Evolutionary conservation across 768 basidiomycete genomes (phyloP).

Genomic region (Xerocomus brunneocitrinus): DNA sequence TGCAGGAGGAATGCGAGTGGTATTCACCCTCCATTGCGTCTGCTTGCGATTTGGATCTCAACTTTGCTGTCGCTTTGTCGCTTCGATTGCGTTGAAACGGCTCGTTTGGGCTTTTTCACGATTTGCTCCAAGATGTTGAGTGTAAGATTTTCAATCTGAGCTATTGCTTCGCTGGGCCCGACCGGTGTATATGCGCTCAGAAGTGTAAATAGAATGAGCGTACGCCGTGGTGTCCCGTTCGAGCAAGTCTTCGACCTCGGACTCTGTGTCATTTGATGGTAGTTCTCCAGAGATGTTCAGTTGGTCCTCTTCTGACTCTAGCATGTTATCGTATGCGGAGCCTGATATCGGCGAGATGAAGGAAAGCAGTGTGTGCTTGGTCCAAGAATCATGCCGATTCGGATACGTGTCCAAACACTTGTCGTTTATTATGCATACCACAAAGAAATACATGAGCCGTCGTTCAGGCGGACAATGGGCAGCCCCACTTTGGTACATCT

Average conservation of each 20-base stretch:
- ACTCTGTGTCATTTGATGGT: not conserved
- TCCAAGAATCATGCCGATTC: not conserved
- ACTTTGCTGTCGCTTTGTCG: conserved; percentile 21
- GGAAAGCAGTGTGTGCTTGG: not conserved
- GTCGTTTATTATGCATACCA: not conserved
- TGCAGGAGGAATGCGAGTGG: not conserved
- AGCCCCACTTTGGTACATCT: conserved; percentile 40
- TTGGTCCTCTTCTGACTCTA: not conserved
- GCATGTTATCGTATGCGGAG: not conserved
- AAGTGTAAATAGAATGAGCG: not conserved
- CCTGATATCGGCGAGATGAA: not conserved
- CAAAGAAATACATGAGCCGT: conserved; percentile 12
- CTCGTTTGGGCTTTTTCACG: conserved; percentile 6
- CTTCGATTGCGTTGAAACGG: not conserved
- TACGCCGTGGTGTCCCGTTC: conserved; percentile 5
- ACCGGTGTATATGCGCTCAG: conserved; percentile 3
- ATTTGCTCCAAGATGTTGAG: conserved; percentile 33
- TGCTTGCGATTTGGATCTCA: conserved; percentile 33
- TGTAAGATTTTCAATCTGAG: conserved; percentile 27
- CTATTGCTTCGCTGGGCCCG: conserved; percentile 19
- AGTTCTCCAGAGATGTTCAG: not conserved
- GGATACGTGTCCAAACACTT: not conserved
- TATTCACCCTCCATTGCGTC: conserved; percentile 35
- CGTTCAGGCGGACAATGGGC: conserved; percentile 1
- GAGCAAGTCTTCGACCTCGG: conserved; percentile 12